A percentile compares a stretch with the other conserved stretches of the same genome.
Conservation (phyloP, 345 rosid genomes). For the Laguncularia racemosa region DNA sequence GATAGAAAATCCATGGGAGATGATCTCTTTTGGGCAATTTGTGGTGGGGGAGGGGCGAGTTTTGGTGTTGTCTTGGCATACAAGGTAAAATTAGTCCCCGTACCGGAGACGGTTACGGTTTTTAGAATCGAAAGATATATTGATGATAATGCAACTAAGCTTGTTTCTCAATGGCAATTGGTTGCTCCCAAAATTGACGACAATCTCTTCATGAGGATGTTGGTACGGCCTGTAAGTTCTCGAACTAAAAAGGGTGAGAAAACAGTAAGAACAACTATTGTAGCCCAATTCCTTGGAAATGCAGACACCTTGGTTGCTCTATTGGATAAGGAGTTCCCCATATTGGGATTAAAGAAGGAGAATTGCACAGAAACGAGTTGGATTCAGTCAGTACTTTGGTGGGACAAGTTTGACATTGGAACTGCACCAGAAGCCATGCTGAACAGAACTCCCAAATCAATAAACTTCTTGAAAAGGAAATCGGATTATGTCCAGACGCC, state of each 20-base stretch:
- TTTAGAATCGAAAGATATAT: conserved; percentile 17
- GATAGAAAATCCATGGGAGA: conserved; percentile 44
- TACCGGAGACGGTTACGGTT: conserved; percentile 35
- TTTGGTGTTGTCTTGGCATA: conserved; percentile 32
- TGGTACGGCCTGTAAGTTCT: conserved; percentile 42
- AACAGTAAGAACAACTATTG: conserved; percentile 32
- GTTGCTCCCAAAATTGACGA: conserved; percentile 40
- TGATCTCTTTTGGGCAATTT: conserved; percentile 48
- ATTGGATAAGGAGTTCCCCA: conserved; percentile 37
- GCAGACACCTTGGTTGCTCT: conserved; percentile 27
- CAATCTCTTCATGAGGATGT: conserved; percentile 58
- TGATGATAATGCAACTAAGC: conserved; percentile 31
- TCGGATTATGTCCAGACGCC: conserved; percentile 55
- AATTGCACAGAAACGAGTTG: conserved; percentile 46
- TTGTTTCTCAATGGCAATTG: conserved; percentile 38
- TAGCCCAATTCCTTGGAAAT: conserved; percentile 34
- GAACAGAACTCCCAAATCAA: conserved; percentile 21
- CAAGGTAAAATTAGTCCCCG: conserved; percentile 32
- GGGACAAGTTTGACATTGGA: conserved; percentile 18
- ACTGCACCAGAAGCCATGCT: conserved; percentile 19
- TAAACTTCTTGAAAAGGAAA: conserved; percentile 41
- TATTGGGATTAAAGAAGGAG: conserved; percentile 32
- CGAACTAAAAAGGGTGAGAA: conserved; percentile 16
- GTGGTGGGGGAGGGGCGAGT: conserved; percentile 45
- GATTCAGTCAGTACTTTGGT: conserved; percentile 35